phyloP scores from a whole-genome alignment of 169 alveolate genomes.

The Cryptosporidium canis region DNA sequence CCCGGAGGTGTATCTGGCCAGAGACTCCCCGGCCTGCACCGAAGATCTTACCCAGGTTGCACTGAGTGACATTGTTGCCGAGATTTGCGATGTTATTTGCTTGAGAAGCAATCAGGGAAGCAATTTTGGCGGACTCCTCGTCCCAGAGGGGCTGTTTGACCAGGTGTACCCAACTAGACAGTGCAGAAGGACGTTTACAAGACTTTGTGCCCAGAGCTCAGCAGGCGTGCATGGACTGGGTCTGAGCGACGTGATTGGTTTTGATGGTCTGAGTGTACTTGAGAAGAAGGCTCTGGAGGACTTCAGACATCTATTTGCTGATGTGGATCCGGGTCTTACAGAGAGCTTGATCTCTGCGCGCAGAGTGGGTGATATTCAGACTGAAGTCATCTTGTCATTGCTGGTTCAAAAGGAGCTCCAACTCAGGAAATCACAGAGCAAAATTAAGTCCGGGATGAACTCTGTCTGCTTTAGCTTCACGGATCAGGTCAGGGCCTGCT shows the following conservation, averaged over 20 bases:
- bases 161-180: constrained; percentile 93
- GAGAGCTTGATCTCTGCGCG: neutral
- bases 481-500: constrained; percentile 96
- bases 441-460: constrained; percentile 89
- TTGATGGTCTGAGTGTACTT: neutral
- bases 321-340: constrained; percentile 1
- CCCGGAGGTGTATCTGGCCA: constrained; percentile 79
- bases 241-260: neutral
- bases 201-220: neutral
- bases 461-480: constrained; percentile 96
- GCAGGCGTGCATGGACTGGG: neutral
- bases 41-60: constrained; percentile 90
- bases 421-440: constrained; percentile 87
- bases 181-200: constrained; percentile 85
- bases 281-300: constrained; percentile 36
- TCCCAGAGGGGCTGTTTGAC: constrained; percentile 96
- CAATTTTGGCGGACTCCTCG: constrained; percentile 94
- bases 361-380: constrained; percentile 83
- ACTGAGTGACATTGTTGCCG: constrained; percentile 91
- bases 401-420: constrained; percentile 93
- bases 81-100: constrained; percentile 94
- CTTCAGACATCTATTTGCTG: constrained; percentile 16
- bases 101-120: constrained; percentile 91
- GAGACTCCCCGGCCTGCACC: constrained; percentile 74
- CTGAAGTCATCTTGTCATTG: constrained; percentile 92